These are phyloP conservation scores for Huntiella moniliformis DNA, from an alignment of 2,329 filamentous ascomycete species.

Conservation along the genomic window DNA sequence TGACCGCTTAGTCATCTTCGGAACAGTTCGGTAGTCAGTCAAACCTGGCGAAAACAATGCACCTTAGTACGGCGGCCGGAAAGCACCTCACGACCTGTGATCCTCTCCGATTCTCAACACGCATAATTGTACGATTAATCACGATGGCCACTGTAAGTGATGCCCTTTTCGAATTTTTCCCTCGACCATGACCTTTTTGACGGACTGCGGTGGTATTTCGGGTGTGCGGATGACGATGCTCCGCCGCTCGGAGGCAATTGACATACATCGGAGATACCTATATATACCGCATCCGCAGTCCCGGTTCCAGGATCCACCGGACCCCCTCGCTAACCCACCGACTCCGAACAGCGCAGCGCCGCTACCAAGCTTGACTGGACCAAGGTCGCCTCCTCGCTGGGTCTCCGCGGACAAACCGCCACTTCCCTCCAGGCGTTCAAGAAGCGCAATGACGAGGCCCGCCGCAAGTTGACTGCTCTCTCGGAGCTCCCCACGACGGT, in stretches of 20 bases:
- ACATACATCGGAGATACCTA: not conserved
- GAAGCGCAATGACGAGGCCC: conserved; percentile 97
- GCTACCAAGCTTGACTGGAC: conserved; percentile 98
- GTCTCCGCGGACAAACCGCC: conserved; percentile 88
- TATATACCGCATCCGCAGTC: too few species aligned
- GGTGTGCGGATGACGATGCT: not conserved
- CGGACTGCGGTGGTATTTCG: not conserved
- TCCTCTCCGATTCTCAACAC: conserved; percentile 30
- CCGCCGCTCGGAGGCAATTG: not conserved
- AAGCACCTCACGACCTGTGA: conserved; percentile 15
- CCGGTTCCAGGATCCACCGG: too few species aligned
- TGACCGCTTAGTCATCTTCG: conserved; percentile 11
- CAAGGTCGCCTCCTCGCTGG: conserved; percentile 83
- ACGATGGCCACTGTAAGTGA: conserved; percentile 53
- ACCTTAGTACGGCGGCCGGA: conserved; percentile 8
- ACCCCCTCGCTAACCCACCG: conserved; percentile 6
- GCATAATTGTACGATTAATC: conserved; percentile 23
- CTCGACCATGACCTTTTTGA: not conserved
- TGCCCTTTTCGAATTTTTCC: not conserved
- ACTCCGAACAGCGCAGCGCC: conserved; percentile 65
- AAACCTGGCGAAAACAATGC: conserved; percentile 11
- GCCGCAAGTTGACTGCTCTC: conserved; percentile 75
- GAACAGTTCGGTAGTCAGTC: conserved; percentile 10
- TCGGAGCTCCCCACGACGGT: conserved; percentile 68
- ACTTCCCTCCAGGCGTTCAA: conserved; percentile 89